Evolutionary conservation across 148 eudicot genomes (phyloP).

Genomic region (Dianthus caryophyllus): DNA sequence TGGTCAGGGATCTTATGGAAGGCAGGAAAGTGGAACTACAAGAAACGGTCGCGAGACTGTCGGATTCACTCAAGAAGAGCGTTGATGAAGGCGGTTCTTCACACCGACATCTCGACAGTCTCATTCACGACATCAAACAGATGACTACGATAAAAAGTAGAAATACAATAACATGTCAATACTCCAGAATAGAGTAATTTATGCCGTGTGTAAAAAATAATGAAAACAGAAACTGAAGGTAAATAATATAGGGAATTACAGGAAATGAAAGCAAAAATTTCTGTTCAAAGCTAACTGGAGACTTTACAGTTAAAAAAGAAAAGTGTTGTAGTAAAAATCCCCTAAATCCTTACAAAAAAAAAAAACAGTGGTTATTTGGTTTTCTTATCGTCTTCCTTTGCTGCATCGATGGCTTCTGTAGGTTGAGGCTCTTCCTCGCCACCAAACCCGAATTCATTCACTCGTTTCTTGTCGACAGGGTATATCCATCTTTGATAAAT

Average conservation of each 20-base stretch:
- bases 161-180: neutral
- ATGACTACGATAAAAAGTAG: neutral
- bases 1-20: slow-evolving; percentile 33
- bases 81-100: slow-evolving; percentile 36
- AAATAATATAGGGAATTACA: neutral
- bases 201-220: neutral
- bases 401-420: slow-evolving; percentile 32
- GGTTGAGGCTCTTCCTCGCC: slow-evolving; percentile 69
- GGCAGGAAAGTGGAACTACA: slow-evolving; percentile 20
- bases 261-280: neutral
- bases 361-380: slow-evolving; percentile 56
- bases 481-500: slow-evolving; percentile 89
- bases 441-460: slow-evolving; percentile 89
- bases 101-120: slow-evolving; percentile 17
- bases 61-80: slow-evolving; percentile 25
- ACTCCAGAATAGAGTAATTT: neutral
- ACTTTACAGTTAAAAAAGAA: slow-evolving; percentile 31
- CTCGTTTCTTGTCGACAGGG: slow-evolving; percentile 89
- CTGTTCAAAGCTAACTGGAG: slow-evolving; percentile 22
- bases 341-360: slow-evolving; percentile 19
- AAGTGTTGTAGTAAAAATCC: slow-evolving; percentile 11
- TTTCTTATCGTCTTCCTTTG: slow-evolving; percentile 73
- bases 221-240: neutral
- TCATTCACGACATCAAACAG: slow-evolving; percentile 35
- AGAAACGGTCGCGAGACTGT: slow-evolving; percentile 17